Evolutionary conservation across 495 filamentous ascomycete genomes (phyloP).

Genomic region (Hyaloscypha finlandica): DNA sequence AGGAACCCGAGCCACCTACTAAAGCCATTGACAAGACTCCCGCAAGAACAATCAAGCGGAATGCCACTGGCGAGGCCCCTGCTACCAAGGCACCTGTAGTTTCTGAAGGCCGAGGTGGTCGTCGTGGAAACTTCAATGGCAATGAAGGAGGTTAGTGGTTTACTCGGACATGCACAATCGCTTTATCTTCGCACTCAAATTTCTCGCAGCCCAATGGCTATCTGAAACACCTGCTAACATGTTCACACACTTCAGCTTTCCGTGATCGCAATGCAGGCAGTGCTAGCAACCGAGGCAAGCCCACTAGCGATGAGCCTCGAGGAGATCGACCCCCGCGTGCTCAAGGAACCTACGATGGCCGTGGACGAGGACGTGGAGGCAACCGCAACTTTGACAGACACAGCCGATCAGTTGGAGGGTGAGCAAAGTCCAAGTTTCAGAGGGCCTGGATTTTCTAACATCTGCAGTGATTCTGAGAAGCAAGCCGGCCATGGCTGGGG

Average conservation of each 20-base stretch:
- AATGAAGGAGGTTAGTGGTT: slow-evolving; percentile 77
- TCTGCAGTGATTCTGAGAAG: slow-evolving; percentile 78
- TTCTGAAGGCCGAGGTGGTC: slow-evolving; percentile 52
- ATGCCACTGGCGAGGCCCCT: slow-evolving; percentile 74
- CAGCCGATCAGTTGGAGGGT: slow-evolving; percentile 72
- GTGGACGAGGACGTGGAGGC: slow-evolving; percentile 55
- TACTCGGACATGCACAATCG: slow-evolving; percentile 3
- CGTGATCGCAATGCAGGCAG: slow-evolving; percentile 85
- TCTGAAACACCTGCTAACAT: background rate
- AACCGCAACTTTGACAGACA: slow-evolving; percentile 75
- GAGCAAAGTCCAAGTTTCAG: slow-evolving; percentile 35
- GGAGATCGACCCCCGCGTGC: slow-evolving; percentile 34
- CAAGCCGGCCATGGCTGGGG: slow-evolving; percentile 92
- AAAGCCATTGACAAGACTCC: slow-evolving; percentile 85
- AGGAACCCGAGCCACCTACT: slow-evolving; percentile 72
- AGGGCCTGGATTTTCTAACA: slow-evolving; percentile 13
- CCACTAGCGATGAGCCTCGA: slow-evolving; percentile 67
- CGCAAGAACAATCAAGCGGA: slow-evolving; percentile 82
- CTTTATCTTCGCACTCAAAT: slow-evolving; percentile 8
- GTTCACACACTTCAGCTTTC: slow-evolving; percentile 61
- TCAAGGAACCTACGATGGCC: slow-evolving; percentile 54
- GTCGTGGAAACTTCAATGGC: slow-evolving; percentile 60
- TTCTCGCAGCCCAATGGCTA: slow-evolving; percentile 16
- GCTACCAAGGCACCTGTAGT: slow-evolving; percentile 38
- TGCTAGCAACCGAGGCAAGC: slow-evolving; percentile 79